Evolutionary conservation across 148 eudicot genomes (phyloP).

Genomic region (Camellia japonica): DNA sequence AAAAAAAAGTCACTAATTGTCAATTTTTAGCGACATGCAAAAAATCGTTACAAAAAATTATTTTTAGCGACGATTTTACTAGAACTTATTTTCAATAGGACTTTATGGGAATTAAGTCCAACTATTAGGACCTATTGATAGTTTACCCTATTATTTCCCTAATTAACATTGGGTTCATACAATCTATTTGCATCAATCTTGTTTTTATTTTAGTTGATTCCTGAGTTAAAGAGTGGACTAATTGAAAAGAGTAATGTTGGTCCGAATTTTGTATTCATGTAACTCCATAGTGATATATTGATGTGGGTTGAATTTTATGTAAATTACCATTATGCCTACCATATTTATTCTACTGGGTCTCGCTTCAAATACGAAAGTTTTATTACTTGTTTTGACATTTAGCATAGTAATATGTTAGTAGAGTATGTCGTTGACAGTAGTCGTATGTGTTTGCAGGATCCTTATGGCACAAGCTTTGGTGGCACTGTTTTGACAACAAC

Average conservation of each 20-base stretch:
- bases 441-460: constrained; percentile 41
- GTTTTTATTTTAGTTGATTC: background rate
- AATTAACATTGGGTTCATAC: background rate
- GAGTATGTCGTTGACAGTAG: background rate
- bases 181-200: too few species aligned
- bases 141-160: background rate
- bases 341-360: background rate
- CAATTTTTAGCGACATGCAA: too few species aligned
- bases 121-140: too few species aligned
- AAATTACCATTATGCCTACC: background rate
- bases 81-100: too few species aligned
- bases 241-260: too few species aligned
- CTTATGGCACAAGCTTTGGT: constrained; percentile 57
- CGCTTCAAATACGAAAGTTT: too few species aligned
- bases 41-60: too few species aligned
- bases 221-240: background rate
- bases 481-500: constrained; percentile 62
- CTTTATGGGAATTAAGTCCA: too few species aligned
- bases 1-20: too few species aligned
- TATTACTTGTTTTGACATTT: too few species aligned
- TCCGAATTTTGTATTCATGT: background rate
- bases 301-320: background rate
- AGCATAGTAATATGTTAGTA: background rate
- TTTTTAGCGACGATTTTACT: too few species aligned
- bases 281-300: background rate